Conservation (phyloP, 257 asterid genomes). For the Apocynum venetum region DNA sequence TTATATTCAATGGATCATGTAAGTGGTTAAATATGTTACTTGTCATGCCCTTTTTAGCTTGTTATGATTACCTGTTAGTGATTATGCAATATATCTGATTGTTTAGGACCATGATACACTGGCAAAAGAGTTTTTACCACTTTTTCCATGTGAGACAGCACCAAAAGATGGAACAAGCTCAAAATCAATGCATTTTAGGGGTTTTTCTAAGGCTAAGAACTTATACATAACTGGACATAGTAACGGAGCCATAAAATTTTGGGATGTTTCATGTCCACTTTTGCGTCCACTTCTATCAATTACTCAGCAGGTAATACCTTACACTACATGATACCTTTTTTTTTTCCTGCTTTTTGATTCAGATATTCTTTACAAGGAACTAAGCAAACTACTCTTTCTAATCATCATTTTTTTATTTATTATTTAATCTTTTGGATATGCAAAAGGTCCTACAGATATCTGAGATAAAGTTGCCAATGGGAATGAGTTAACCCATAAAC, state of each 20-base stretch:
- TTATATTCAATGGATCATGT: constrained; percentile 54
- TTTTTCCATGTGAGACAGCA: constrained; percentile 60
- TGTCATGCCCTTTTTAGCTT: background rate
- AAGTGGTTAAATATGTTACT: constrained; percentile 4
- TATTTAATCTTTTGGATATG: background rate
- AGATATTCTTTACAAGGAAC: background rate
- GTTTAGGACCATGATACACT: constrained; percentile 53
- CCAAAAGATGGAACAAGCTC: constrained; percentile 60
- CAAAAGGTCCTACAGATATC: background rate
- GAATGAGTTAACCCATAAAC: background rate
- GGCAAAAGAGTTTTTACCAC: constrained; percentile 47
- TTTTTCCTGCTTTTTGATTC: background rate
- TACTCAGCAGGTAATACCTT: constrained; percentile 63
- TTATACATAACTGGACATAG: constrained; percentile 73
- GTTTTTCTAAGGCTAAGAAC: constrained; percentile 67
- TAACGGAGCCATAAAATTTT: constrained; percentile 74
- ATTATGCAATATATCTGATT: constrained; percentile 1
- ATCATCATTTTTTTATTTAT: background rate
- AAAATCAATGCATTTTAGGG: constrained; percentile 27
- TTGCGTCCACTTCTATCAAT: constrained; percentile 58
- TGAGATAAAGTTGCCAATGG: constrained; percentile 1
- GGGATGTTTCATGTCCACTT: constrained; percentile 90
- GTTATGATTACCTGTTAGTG: background rate
- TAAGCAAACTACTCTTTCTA: constrained; percentile 2
- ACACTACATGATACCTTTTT: background rate